Evolutionary conservation across 306 rosid genomes (phyloP), one percentile per base, ranked within the genome.

Genomic region (Quercus parvula): DNA sequence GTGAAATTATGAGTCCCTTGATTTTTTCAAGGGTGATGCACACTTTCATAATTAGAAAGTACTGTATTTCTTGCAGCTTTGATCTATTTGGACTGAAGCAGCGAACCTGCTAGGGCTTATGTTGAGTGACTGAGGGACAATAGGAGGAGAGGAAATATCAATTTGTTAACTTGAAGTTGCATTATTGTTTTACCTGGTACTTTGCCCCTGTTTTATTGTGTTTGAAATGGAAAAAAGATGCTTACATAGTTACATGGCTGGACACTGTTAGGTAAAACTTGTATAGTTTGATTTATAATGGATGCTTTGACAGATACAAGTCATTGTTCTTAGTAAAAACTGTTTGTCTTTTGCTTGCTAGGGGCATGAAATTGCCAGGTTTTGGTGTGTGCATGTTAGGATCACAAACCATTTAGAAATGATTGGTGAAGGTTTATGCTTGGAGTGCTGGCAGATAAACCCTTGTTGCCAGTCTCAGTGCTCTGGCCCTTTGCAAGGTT

Each of bases 351-450:
- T 49, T 67, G 68, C 73, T 3, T 82, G 70, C 82, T 67, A 58
- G 77, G 76, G 74, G 56, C 57, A 52, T 73, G 82, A 74, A 80
- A 73, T 55, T 18, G 55, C 35, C 7, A 18, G 38, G 79, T 62
- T 28, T 62, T 74, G 30, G 12, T n/a, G 51, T 63, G 62, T 20
- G 14, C 56, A 54, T 25, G 61, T 49, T 71, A n/a, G n/a, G 22
- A 28, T 41, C 57, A 33, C 55, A 31, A 20, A 61, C 38, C 72
- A 31, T 82, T 52, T 61, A 38, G 62, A 20, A 31, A 25, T 66
- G 24, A 70, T 8, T 19, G 77, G 11, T 66, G 46, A 56, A 71
- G 27, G 55, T 80, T 7, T 56, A 51, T 58, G 79, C 35, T 81
- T 81, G 15, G 24, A 58, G 20, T 71, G 30, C 30, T 52, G 62